phyloP scores from a whole-genome alignment of 108 stramenopile genomes.

The Phaeodactylum tricornutum region DNA sequence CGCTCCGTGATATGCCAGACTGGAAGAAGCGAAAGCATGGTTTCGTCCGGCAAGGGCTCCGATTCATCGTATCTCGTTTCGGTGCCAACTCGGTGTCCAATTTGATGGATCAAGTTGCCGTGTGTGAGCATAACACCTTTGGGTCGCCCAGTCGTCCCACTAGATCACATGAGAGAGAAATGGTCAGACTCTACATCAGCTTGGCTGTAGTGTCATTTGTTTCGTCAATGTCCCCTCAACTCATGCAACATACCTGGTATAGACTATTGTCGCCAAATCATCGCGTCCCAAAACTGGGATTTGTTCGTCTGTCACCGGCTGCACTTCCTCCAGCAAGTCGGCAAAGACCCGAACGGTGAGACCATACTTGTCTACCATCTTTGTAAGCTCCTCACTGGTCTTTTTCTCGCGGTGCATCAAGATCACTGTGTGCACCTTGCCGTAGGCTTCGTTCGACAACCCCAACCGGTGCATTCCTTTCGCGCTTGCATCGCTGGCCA shows the following conservation, averaged over 20 bases:
- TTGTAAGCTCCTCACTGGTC: constrained; percentile 38
- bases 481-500: constrained; percentile 49
- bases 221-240: no score
- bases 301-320: constrained; percentile 17
- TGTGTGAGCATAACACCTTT: constrained; percentile 98
- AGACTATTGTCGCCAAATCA: constrained; percentile 85
- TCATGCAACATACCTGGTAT: no score
- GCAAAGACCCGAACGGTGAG: constrained; percentile 43
- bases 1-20: constrained; percentile 91
- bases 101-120: constrained; percentile 89
- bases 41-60: constrained; percentile 78
- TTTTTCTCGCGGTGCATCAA: constrained; percentile 66
- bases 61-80: constrained; percentile 53
- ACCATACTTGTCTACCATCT: constrained; percentile 29
- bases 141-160: constrained; percentile 93
- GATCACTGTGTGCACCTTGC: constrained; percentile 54
- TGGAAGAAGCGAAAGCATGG: constrained; percentile 75
- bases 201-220: no score
- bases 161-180: no score
- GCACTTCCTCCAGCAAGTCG: constrained; percentile 32
- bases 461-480: constrained; percentile 41
- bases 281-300: constrained; percentile 41
- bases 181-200: no score
- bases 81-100: constrained; percentile 59
- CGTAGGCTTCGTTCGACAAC: constrained; percentile 55